These are phyloP conservation scores for Fomitiporia mediterranea DNA, from an alignment of 1,284 basidiomycete genomes.

Conservation along the genomic window DNA sequence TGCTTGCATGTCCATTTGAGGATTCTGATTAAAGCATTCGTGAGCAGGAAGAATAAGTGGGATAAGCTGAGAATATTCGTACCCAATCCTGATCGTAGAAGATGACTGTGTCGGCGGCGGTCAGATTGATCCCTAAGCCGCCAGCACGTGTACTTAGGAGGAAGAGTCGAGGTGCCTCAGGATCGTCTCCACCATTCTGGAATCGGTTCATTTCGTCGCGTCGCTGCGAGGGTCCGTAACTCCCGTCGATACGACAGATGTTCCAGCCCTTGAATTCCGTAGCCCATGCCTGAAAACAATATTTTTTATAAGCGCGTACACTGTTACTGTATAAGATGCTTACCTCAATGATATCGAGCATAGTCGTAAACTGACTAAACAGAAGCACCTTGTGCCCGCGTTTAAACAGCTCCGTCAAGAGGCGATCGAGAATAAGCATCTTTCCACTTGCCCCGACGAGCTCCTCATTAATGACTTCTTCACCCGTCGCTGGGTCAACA, in stretches of 20 bases:
- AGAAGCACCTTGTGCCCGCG: constrained; percentile 86
- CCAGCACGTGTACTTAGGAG: constrained; percentile 90
- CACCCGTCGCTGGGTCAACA: constrained; percentile 54
- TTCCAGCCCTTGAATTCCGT: constrained; percentile 73
- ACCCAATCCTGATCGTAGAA: constrained; percentile 97
- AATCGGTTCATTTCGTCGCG: constrained; percentile 82
- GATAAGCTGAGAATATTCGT: constrained; percentile 26
- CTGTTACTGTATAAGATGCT: constrained; percentile 23
- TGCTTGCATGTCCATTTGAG: constrained; percentile 95
- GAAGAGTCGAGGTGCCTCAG: constrained; percentile 76
- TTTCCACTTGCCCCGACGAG: constrained; percentile 88
- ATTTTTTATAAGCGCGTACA: constrained; percentile 3
- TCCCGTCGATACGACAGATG: constrained; percentile 89
- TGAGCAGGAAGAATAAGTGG: constrained; percentile 1
- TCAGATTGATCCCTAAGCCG: constrained; percentile 88
- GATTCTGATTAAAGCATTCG: constrained; percentile 55
- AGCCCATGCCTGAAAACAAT: constrained; percentile 72
- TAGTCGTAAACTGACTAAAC: constrained; percentile 94
- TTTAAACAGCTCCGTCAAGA: constrained; percentile 82
- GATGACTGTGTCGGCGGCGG: constrained; percentile 91
- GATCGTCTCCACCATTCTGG: constrained; percentile 66
- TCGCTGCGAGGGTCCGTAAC: constrained; percentile 73
- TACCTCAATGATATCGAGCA: constrained; percentile 93
- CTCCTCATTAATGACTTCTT: constrained; percentile 65
- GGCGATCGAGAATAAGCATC: constrained; percentile 91